Conservation (phyloP, 495 filamentous ascomycete species). For the Daldinia caldariorum region DNA sequence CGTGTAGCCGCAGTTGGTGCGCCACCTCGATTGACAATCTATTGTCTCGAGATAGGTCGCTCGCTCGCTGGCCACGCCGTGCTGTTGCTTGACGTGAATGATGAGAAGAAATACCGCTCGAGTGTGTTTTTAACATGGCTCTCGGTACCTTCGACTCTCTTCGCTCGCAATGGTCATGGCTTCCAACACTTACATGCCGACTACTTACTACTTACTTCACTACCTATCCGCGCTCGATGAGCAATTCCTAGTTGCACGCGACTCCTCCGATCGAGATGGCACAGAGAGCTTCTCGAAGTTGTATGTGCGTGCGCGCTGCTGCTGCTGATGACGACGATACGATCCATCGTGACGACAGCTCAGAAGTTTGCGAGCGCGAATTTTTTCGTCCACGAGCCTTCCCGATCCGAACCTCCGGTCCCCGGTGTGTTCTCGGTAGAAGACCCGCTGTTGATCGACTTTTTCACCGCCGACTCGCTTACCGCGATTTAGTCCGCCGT, state of each 20-base stretch:
- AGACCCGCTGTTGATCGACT: constrained; percentile 30
- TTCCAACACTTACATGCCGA: not conserved
- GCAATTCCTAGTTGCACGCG: constrained; percentile 29
- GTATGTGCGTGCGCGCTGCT: constrained; percentile 16
- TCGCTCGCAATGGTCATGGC: constrained; percentile 20
- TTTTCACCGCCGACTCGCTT: constrained; percentile 35
- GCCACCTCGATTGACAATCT: constrained; percentile 30
- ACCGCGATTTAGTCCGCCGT: constrained; percentile 23
- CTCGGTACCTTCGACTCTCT: constrained; percentile 20
- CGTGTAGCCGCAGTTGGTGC: constrained; percentile 4
- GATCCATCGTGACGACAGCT: constrained; percentile 19
- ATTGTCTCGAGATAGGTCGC: constrained; percentile 30
- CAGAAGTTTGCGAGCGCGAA: constrained; percentile 24
- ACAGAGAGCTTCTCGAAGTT: constrained; percentile 32
- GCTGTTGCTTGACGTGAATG: constrained; percentile 23
- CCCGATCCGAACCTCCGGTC: not conserved
- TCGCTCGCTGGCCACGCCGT: constrained; percentile 3
- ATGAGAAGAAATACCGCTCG: constrained; percentile 13
- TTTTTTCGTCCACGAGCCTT: constrained; percentile 20
- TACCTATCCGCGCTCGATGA: constrained; percentile 24
- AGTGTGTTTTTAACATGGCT: constrained; percentile 13
- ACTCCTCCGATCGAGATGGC: constrained; percentile 35
- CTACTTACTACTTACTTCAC: constrained; percentile 2
- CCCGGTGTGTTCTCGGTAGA: constrained; percentile 16
- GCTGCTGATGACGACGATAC: constrained; percentile 27